Evolutionary conservation across 495 filamentous ascomycete genomes (phyloP).

Genomic region (Penicillium nucicola): DNA sequence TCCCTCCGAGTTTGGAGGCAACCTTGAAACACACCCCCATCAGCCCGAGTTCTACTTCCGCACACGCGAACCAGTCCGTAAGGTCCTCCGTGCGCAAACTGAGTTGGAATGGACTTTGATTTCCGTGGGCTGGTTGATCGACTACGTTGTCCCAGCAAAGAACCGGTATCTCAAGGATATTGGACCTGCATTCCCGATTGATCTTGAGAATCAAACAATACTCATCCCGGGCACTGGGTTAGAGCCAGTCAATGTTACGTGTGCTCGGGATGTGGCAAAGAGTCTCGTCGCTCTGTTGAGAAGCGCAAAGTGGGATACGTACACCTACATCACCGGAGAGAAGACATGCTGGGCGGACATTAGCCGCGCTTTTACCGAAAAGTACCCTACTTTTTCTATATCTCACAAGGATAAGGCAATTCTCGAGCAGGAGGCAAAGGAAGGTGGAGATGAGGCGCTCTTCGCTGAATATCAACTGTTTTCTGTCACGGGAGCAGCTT

Average conservation of each 20-base stretch:
- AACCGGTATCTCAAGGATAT: constrained; percentile 1
- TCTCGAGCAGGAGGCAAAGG: neutral
- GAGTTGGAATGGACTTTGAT: constrained; percentile 20
- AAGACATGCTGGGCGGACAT: neutral
- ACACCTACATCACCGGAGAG: neutral
- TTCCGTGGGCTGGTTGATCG: constrained; percentile 22
- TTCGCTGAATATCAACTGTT: neutral
- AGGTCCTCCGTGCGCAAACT: neutral
- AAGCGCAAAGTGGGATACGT: neutral
- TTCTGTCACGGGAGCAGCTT: neutral
- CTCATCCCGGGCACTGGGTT: neutral
- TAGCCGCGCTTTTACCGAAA: neutral
- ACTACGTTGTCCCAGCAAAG: constrained; percentile 19
- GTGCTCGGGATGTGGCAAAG: neutral
- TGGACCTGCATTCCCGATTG: neutral
- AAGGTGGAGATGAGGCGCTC: neutral
- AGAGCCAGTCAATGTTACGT: neutral
- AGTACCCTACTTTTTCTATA: neutral
- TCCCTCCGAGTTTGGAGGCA: constrained; percentile 22
- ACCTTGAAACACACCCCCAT: constrained; percentile 15
- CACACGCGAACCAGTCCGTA: constrained; percentile 15
- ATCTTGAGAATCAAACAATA: neutral
- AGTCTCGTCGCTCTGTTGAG: neutral
- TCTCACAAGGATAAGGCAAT: neutral
- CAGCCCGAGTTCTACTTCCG: constrained; percentile 15